Conservation (phyloP, 371 early-diverging fungal species). For the Mortierella sp. region DNA sequence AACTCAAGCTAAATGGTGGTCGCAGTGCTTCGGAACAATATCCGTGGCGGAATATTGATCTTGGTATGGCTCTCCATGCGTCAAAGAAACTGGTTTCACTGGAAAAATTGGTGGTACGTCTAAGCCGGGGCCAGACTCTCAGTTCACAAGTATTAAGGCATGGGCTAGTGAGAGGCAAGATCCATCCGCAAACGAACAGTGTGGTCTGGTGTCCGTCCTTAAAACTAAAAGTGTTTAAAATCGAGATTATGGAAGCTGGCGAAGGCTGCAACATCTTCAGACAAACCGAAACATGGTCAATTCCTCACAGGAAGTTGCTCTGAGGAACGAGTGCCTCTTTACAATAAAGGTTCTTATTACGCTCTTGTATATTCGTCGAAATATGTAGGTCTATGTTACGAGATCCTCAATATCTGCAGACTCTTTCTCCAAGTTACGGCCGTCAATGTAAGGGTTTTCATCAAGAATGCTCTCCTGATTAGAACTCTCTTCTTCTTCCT, state of each 20-base stretch:
- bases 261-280: slow-evolving; percentile 1
- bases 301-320: background rate
- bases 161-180: slow-evolving; percentile 6
- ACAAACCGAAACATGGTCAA: slow-evolving; percentile 8
- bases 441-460: background rate
- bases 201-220: slow-evolving; percentile 13
- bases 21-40: background rate
- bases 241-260: slow-evolving; percentile 7
- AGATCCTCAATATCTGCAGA: slow-evolving; percentile 45
- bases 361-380: background rate
- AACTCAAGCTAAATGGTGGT: slow-evolving; percentile 4
- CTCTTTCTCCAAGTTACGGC: slow-evolving; percentile 20
- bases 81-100: slow-evolving; percentile 4
- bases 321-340: background rate
- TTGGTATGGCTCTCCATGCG: slow-evolving; percentile 7
- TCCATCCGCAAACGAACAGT: background rate
- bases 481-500: background rate
- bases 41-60: slow-evolving; percentile 9
- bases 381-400: slow-evolving; percentile 4
- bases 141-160: background rate
- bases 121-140: background rate
- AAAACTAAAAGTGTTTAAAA: background rate
- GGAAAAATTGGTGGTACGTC: background rate
- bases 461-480: background rate
- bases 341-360: background rate